These are phyloP conservation scores for Auriscalpium orientale DNA, from an alignment of 768 basidiomycete genomes.

Conservation along the genomic window DNA sequence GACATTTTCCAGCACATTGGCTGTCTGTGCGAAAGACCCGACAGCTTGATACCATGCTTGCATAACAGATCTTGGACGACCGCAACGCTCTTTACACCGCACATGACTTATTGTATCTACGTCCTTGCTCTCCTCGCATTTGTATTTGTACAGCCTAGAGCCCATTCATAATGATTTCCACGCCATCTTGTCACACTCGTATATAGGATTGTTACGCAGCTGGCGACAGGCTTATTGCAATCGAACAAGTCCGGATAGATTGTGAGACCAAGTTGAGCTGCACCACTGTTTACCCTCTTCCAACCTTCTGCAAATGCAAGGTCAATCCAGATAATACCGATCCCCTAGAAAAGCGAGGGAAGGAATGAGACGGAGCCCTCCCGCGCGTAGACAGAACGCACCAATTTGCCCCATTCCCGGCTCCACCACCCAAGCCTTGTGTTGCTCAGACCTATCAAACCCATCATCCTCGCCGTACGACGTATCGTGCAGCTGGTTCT, in stretches of 20 bases:
- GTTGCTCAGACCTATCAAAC: constrained; percentile 30
- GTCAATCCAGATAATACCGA: constrained; percentile 28
- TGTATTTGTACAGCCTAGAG: not conserved
- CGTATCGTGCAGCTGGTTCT: constrained; percentile 37
- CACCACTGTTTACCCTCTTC: too few relatives aligned
- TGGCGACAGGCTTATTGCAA: too few relatives aligned
- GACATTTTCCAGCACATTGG: constrained; percentile 24
- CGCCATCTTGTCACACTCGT: too few relatives aligned
- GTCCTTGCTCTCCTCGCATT: not conserved
- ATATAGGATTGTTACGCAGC: too few relatives aligned
- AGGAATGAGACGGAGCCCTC: too few relatives aligned
- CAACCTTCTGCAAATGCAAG: too few relatives aligned
- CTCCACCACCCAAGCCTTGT: constrained; percentile 73
- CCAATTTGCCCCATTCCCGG: constrained; percentile 90
- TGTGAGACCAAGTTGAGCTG: too few relatives aligned
- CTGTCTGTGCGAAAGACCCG: constrained; percentile 16
- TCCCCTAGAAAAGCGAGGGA: constrained; percentile 23
- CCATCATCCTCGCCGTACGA: constrained; percentile 23
- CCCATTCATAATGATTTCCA: too few relatives aligned
- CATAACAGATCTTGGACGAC: not conserved
- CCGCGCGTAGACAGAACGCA: constrained; percentile 21
- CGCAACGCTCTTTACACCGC: not conserved
- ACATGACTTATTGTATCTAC: not conserved
- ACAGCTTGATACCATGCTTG: not conserved
- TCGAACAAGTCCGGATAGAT: too few relatives aligned